Percentiles rank a stretch among this genome's conserved stretches.
Conservation (phyloP, 768 basidiomycete species). For the Lactifluus subvellereus region DNA sequence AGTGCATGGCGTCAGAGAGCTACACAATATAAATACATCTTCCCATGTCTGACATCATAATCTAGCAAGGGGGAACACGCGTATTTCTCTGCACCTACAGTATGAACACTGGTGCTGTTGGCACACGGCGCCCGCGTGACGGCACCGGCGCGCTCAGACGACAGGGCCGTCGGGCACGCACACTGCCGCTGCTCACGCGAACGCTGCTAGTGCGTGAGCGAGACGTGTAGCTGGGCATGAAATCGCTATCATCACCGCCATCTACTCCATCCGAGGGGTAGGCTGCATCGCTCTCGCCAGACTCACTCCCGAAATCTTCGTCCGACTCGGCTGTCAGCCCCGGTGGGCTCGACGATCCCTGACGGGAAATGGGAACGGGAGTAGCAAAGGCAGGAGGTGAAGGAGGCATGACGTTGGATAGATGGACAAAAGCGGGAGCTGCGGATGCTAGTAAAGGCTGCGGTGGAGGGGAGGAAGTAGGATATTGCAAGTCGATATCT, state of each 20-base stretch:
- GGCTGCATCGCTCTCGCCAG: slow-evolving; percentile 22
- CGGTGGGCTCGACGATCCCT: slow-evolving; percentile 22
- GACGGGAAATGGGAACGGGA: slow-evolving; percentile 11
- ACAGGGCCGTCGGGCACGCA: slow-evolving; percentile 26
- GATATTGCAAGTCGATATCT: slow-evolving; percentile 5
- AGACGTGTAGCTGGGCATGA: slow-evolving; percentile 4
- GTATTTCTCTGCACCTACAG: slow-evolving; percentile 30
- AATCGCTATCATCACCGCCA: slow-evolving; percentile 20
- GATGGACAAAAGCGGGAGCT: slow-evolving; percentile 9
- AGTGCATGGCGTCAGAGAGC: no score
- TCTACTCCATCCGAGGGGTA: slow-evolving; percentile 10
- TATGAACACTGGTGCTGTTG: slow-evolving; percentile 39
- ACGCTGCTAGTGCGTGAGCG: slow-evolving; percentile 17
- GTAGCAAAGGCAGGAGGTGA: slow-evolving; percentile 4
- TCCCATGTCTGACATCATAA: no score
- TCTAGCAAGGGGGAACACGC: slow-evolving; percentile 14
- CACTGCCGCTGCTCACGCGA: slow-evolving; percentile 18
- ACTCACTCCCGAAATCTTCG: slow-evolving; percentile 19
- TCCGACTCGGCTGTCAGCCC: slow-evolving; percentile 20
- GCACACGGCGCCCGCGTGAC: slow-evolving; percentile 71
- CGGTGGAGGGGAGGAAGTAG: not conserved
- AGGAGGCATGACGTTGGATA: slow-evolving; percentile 18
- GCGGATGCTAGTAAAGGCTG: not conserved
- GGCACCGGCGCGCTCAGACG: slow-evolving; percentile 54
- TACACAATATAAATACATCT: no score